Conservation (phyloP, 192 early-diverging fungal species). For the Coemansia sp. region DNA sequence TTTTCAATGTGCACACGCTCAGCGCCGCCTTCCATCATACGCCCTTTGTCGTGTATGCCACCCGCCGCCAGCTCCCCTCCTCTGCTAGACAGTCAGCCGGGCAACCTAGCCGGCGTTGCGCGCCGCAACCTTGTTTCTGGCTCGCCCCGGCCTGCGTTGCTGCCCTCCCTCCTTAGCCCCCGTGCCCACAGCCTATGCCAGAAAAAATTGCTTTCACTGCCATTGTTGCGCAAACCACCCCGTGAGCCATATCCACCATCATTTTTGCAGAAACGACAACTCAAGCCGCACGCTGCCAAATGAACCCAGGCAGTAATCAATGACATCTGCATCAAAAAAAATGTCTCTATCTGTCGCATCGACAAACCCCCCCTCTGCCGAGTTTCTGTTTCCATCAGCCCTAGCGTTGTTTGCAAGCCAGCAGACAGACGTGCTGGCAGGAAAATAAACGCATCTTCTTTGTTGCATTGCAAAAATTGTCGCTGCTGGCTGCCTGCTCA, state of each 20-base stretch:
- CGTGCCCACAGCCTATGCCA: not conserved
- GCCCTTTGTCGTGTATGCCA: not conserved
- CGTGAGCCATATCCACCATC: not conserved
- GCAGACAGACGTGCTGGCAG: no score
- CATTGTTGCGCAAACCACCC: not conserved
- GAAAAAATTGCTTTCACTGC: no score
- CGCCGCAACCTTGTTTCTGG: not conserved
- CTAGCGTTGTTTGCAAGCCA: no score
- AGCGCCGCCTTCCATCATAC: not conserved
- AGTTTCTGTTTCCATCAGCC: not conserved
- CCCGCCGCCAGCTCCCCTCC: not conserved
- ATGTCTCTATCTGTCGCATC: not conserved
- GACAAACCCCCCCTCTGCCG: not conserved
- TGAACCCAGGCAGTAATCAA: not conserved
- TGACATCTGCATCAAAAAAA: not conserved
- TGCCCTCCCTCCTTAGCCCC: not conserved
- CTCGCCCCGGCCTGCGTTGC: not conserved
- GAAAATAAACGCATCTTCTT: not conserved
- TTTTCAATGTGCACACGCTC: conserved; percentile 1
- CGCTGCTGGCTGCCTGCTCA: not conserved
- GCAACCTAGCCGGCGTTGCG: no score
- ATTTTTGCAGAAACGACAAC: not conserved
- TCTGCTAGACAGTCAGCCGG: no score
- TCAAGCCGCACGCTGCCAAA: not conserved
- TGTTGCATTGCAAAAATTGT: not conserved